Evolutionary conservation across 2,329 filamentous ascomycete species (phyloP), one percentile per base, ranked within the genome.

Genomic region (Diaporthe citriasiana): DNA sequence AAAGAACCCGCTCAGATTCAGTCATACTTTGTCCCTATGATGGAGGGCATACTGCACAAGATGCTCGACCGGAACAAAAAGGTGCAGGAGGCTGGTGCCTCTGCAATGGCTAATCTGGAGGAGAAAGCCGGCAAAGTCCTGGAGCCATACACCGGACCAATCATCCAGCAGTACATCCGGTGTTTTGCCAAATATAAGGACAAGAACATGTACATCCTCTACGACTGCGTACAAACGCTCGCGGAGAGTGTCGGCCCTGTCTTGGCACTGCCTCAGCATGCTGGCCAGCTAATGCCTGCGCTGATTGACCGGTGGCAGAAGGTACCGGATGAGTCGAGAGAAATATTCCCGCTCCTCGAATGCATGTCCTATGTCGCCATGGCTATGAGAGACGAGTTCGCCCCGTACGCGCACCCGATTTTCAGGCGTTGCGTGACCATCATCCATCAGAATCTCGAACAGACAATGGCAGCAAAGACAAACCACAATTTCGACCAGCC

Each of bases 61-160:
- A 99, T 99, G 97, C 88, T 99, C 60, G 97, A 99, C 84, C 92
- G 91, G 82, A 98, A 98, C 88, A 99, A 99, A 87, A 95, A 96
- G 82, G 97, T 99, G 0, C 97, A 99, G 82, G 96, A 98, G 83
- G 96, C 97, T 22, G 97, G 94, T 35, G 96, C 96, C 1, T 98
- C 96, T 4, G 96, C 96, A 12, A 98, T 99, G 84, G 96, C 97
- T 5, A 97, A 96, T 79, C 89, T 99, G 12, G 97, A 98, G 83
- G 97, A 98, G 82, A 97, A 97, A 82, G 94, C 97, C 0, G 94
- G 94, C 74, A 91, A 91, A 76, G 89, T 92, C 75, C 85, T 99
- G 55, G 91, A 93, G 76, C 94, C 94, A 0, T 99, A 98, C 84
- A 95, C 94, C 79, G 89, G 93, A 38, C 94, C 95, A 35, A 98